These are phyloP conservation scores for Daldinia sp. DNA, from an alignment of 2,329 filamentous ascomycete genomes.

Conservation along the genomic window DNA sequence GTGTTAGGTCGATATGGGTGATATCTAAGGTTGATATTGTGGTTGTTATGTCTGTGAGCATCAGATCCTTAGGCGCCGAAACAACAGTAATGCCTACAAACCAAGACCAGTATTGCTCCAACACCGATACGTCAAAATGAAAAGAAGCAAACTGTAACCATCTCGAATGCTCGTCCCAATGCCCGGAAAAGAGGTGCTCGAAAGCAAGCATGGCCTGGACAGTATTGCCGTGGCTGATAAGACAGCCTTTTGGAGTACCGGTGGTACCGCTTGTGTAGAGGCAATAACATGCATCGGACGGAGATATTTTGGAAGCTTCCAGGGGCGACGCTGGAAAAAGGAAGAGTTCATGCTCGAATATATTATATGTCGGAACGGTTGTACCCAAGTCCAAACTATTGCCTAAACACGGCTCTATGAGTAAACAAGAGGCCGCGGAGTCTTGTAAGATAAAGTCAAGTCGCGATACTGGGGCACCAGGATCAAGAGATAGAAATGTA, in stretches of 20 bases:
- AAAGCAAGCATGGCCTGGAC: constrained; percentile 92
- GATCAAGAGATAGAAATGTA: constrained; percentile 82
- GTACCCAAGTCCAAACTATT: constrained; percentile 47
- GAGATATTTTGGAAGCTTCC: constrained; percentile 47
- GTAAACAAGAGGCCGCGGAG: constrained; percentile 69
- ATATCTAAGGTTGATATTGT: constrained; percentile 77
- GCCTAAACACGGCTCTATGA: constrained; percentile 57
- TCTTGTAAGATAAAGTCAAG: constrained; percentile 82
- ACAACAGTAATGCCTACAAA: constrained; percentile 86
- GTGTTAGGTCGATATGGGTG: constrained; percentile 91
- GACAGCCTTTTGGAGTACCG: constrained; percentile 85
- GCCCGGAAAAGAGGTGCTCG: constrained; percentile 75
- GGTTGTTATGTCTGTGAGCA: constrained; percentile 81
- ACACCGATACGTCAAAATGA: constrained; percentile 91
- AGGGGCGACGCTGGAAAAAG: constrained; percentile 16
- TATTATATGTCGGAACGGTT: constrained; percentile 46
- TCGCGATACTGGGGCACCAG: constrained; percentile 73
- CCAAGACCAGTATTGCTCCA: constrained; percentile 97
- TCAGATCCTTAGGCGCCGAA: constrained; percentile 81
- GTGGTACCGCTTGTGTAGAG: constrained; percentile 90
- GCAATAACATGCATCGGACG: constrained; percentile 76
- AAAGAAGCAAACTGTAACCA: constrained; percentile 95
- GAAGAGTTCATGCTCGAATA: constrained; percentile 47
- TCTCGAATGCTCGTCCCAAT: constrained; percentile 76
- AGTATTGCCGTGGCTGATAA: constrained; percentile 87